Percentiles rank a stretch among this genome's conserved stretches.
phyloP scores from a whole-genome alignment of 2,329 filamentous ascomycete genomes.

The Colletotrichum filicis region DNA sequence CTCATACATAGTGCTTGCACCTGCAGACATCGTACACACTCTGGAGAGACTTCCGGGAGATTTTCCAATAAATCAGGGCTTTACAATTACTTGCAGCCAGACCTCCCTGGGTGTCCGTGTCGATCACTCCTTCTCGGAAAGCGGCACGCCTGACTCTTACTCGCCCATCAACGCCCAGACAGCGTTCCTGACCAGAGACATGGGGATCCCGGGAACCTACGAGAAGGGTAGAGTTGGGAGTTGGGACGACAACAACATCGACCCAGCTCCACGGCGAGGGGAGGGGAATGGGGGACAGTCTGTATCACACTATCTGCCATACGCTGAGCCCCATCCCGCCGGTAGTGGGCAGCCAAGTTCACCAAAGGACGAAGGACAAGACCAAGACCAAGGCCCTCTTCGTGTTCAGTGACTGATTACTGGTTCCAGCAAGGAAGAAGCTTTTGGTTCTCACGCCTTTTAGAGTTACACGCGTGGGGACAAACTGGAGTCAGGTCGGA shows the following conservation, averaged over 20 bases:
- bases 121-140: not conserved
- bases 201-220: not conserved
- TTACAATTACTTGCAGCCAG: not conserved
- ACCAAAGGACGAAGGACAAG: not conserved
- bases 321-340: not conserved
- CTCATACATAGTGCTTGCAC: not conserved
- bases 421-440: not conserved
- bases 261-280: not conserved
- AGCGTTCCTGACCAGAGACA: not conserved
- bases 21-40: not conserved
- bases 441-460: not conserved
- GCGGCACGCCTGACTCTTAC: not conserved
- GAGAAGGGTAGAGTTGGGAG: not conserved
- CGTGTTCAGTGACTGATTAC: not conserved
- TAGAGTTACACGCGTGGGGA: not conserved
- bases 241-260: not conserved
- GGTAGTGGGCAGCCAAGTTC: not conserved
- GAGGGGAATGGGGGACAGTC: not conserved
- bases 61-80: not conserved
- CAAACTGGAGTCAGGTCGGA: not conserved
- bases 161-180: not conserved
- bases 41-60: conserved; percentile 11
- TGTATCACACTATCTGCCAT: not conserved
- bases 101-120: too few species aligned
- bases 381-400: not conserved